Evolutionary conservation across 2,329 filamentous ascomycete species (phyloP).

Genomic region (Tolypocladium endophyticum): DNA sequence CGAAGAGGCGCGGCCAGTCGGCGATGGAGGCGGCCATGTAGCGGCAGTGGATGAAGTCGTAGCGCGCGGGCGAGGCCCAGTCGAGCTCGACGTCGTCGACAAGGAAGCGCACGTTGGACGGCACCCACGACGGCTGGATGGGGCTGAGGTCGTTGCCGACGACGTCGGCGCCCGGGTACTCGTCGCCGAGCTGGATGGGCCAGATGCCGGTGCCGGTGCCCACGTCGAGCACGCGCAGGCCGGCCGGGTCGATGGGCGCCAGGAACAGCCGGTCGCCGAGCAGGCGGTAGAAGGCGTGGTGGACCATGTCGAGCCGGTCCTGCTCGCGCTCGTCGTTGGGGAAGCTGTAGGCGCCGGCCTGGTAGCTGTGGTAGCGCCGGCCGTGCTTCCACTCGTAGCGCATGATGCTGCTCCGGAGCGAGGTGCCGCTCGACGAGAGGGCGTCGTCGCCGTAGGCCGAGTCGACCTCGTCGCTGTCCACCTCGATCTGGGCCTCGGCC

Average conservation of each 20-base stretch:
- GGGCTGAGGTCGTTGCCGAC: slow-evolving; percentile 15
- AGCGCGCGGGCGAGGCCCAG: slow-evolving; percentile 13
- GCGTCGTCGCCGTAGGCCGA: slow-evolving; percentile 5
- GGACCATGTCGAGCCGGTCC: slow-evolving; percentile 41
- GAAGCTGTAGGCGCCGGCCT: slow-evolving; percentile 19
- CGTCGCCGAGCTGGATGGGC: slow-evolving; percentile 14
- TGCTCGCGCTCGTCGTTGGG: slow-evolving; percentile 27
- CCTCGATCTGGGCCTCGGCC: background rate
- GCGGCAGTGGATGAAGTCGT: slow-evolving; percentile 17
- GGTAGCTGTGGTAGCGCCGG: slow-evolving; percentile 25
- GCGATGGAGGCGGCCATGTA: slow-evolving; percentile 16
- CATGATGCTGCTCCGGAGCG: slow-evolving; percentile 21
- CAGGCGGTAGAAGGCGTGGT: slow-evolving; percentile 37
- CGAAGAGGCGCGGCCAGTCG: slow-evolving; percentile 15
- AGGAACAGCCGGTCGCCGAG: slow-evolving; percentile 28
- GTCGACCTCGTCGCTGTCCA: slow-evolving; percentile 5
- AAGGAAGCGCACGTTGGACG: slow-evolving; percentile 14
- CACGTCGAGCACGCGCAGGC: slow-evolving; percentile 15
- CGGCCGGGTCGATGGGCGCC: slow-evolving; percentile 24
- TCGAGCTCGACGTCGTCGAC: slow-evolving; percentile 13
- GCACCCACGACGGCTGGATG: slow-evolving; percentile 11
- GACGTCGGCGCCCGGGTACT: slow-evolving; percentile 11
- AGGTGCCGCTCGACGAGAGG: slow-evolving; percentile 9
- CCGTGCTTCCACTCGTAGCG: slow-evolving; percentile 27
- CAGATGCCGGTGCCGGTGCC: slow-evolving; percentile 14